phyloP scores from a whole-genome alignment of 306 rosid genomes.

The Casuarina equisetifolia region DNA sequence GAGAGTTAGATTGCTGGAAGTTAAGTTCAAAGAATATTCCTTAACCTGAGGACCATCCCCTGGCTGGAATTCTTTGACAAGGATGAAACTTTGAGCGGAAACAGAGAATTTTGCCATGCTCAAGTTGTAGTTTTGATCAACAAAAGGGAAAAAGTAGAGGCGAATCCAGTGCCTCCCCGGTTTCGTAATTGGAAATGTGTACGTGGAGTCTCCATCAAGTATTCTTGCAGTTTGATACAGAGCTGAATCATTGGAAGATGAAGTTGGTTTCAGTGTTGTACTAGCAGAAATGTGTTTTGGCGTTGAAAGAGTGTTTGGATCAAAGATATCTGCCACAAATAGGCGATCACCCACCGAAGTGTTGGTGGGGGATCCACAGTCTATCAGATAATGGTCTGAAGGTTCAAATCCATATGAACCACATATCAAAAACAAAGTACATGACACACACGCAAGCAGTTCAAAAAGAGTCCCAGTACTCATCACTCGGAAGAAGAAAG shows the following conservation, averaged over 20 bases:
- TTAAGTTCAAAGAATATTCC: conserved; percentile 57
- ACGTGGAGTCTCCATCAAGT: conserved; percentile 38
- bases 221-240: conserved; percentile 56
- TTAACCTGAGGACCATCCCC: conserved; percentile 24
- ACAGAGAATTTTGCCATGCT: conserved; percentile 62
- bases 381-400: conserved; percentile 42
- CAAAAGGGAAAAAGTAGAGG: conserved; percentile 59
- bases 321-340: conserved; percentile 46
- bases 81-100: conserved; percentile 54
- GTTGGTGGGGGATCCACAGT: conserved; percentile 60
- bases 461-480: conserved; percentile 13
- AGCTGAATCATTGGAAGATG: conserved; percentile 35
- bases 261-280: conserved; percentile 19
- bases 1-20: conserved; percentile 40
- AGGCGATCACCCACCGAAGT: conserved; percentile 40
- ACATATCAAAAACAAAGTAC: conserved; percentile 31
- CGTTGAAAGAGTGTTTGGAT: conserved; percentile 43
- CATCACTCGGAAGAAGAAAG: conserved; percentile 18
- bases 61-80: conserved; percentile 44
- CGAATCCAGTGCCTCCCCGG: conserved; percentile 69
- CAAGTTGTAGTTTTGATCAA: conserved; percentile 32
- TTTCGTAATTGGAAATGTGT: conserved; percentile 51
- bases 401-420: conserved; percentile 38
- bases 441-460: conserved; percentile 33
- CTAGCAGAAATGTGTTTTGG: conserved; percentile 29